Base-by-base conservation (phyloP, 2,329 filamentous ascomycete species). In the Pseudogymnoascus sp. region DNA sequence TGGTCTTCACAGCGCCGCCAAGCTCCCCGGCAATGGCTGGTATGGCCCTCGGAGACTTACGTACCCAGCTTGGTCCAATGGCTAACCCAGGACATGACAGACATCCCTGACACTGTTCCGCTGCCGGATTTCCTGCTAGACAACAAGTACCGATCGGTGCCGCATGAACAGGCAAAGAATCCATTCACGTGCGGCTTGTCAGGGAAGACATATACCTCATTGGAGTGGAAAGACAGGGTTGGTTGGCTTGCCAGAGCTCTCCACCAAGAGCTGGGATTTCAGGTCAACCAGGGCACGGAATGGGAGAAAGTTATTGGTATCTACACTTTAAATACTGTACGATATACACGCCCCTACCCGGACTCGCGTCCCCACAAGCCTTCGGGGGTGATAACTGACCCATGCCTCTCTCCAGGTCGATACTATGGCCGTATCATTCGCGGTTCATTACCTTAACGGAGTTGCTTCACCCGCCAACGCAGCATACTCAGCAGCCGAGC, bases 241-340 rank as follows among this genome's bases (percentile, higher is more conserved):
- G 85, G 90, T 33, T 79, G 77, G 50, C 80, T 93, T 16, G 82
- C 89, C 11, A 83, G 87, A 61, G 87, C 83, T 14, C 76, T 93
- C 56, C 81, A 82, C 38, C 85, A 88, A 72, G 84, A 89, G 66
- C 81, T 93, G 64, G 85, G 83, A 31, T 91, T 89, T 80, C 74
- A 81, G 46, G 83, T 87, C 2, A 86, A 89, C 67, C 75, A 84
- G 63, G 89, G 87, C 12, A 83, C 83, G 0, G 88, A 91, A 71
- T 93, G 87, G 86, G 89, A 93, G 70, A 90, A 91, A 72, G 88
- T 91, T 35, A 78, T 90, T 53, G 86, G 79, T 10, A 76, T 91
- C 16, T 93, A 89, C 76, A 87, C 86, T 26, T 75, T 91, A 63
- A 93, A 93, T 72, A 89, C 89, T 26, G 88, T 90, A 73, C 64